Conservation (phyloP, 441 rosid genomes). For the Gossypium schwendimanii region DNA sequence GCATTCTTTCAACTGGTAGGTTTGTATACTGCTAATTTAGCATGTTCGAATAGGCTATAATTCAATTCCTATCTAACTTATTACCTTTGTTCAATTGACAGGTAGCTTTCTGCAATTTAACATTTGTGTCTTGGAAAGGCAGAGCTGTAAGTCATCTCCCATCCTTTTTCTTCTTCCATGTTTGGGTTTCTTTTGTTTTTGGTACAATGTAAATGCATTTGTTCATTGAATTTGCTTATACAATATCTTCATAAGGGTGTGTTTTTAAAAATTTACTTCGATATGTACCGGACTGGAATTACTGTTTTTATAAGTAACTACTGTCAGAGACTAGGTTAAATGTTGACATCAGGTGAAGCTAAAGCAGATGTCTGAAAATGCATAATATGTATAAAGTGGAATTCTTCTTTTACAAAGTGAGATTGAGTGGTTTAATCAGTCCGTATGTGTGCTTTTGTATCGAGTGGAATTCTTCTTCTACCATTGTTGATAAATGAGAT, state of each 20-base stretch:
- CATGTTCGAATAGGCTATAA: constrained; percentile 11
- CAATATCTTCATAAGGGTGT: background rate
- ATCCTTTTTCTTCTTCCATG: background rate
- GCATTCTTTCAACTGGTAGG: constrained; percentile 86
- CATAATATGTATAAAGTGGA: background rate
- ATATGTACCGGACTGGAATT: background rate
- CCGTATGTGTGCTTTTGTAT: background rate
- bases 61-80: constrained; percentile 9
- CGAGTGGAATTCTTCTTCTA: background rate
- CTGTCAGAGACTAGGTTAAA: background rate
- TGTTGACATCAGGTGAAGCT: background rate
- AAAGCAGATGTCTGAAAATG: background rate
- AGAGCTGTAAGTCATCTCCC: constrained; percentile 60
- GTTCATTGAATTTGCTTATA: background rate
- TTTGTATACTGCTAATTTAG: constrained; percentile 2
- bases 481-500: background rate
- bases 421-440: background rate
- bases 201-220: background rate
- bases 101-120: constrained; percentile 84
- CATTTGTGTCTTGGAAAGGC: constrained; percentile 75
- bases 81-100: constrained; percentile 20
- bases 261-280: background rate
- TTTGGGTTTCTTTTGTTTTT: background rate
- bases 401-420: background rate
- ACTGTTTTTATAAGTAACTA: background rate